Evolutionary conservation across 2,329 filamentous ascomycete genomes (phyloP).

Genomic region (Fusarium acutatum): DNA sequence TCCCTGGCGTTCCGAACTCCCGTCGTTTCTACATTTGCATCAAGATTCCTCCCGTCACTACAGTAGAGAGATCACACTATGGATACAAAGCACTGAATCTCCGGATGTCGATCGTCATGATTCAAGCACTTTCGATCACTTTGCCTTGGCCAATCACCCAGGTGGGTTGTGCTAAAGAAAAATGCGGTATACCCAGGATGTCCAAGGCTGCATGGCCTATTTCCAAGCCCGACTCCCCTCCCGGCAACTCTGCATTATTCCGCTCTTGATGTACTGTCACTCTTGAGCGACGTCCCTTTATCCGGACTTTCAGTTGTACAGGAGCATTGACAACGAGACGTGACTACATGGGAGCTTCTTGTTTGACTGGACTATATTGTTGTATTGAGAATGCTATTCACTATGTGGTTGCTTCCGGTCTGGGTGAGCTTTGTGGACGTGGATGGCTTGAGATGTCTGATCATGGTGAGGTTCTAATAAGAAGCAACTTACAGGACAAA

Average conservation of each 20-base stretch:
- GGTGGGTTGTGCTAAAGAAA: no score
- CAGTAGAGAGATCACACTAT: not conserved
- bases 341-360: rapidly evolving
- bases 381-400: rapidly evolving
- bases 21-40: not conserved
- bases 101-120: not conserved
- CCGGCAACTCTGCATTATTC: no score
- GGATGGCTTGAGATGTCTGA: not conserved
- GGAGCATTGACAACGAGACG: not conserved
- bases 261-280: not conserved
- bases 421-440: not conserved
- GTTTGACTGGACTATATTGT: rapidly evolving
- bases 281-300: not conserved
- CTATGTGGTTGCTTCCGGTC: not conserved
- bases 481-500: not conserved
- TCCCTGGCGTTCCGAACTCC: rapidly evolving
- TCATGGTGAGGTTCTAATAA: rapidly evolving
- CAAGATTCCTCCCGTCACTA: rapidly evolving
- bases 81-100: not conserved
- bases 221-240: no score
- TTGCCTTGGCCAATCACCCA: no score
- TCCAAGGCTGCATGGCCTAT: no score
- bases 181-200: no score
- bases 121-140: no score
- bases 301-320: rapidly evolving